Evolutionary conservation across 352 stramenopile genomes (phyloP).

Genomic region (Globisporangium acanthophoron): DNA sequence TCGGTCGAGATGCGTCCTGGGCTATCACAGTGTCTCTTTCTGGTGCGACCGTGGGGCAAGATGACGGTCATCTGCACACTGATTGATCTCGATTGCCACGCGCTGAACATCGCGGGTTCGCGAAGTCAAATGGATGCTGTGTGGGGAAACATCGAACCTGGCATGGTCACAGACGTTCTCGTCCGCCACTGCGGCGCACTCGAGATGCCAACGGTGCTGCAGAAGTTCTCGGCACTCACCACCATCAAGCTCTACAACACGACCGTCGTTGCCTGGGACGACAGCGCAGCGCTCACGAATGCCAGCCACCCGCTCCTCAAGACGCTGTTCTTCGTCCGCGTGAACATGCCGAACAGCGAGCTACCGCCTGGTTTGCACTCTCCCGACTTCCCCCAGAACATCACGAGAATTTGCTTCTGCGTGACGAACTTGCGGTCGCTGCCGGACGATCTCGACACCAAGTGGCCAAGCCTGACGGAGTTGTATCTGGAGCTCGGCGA

Average conservation of each 20-base stretch:
- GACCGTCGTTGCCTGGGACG: conserved; percentile 23
- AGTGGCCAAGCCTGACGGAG: too few species aligned
- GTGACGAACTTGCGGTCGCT: too few species aligned
- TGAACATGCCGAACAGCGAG: too few species aligned
- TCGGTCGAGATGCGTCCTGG: conserved; percentile 1
- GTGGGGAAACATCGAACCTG: conserved; percentile 18
- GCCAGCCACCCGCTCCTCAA: conserved; percentile 19
- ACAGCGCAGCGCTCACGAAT: conserved; percentile 20
- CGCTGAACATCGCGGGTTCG: conserved; percentile 4
- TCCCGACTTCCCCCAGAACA: too few species aligned
- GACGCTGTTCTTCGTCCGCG: conserved; percentile 17
- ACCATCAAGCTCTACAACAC: conserved; percentile 43
- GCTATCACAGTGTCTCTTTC: conserved; percentile 16
- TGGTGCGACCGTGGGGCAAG: conserved; percentile 22
- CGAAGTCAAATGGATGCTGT: conserved; percentile 11
- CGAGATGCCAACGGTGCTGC: conserved; percentile 21
- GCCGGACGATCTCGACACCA: too few species aligned
- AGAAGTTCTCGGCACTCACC: conserved; percentile 25
- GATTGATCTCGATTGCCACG: conserved; percentile 19
- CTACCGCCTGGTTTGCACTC: too few species aligned
- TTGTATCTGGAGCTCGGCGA: neutral
- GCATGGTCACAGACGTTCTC: conserved; percentile 18
- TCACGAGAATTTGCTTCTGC: too few species aligned
- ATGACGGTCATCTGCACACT: conserved; percentile 19
- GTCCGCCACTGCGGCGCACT: conserved; percentile 33